Conservation (phyloP, 169 alveolate species). For the Plasmodium gallinaceum region DNA sequence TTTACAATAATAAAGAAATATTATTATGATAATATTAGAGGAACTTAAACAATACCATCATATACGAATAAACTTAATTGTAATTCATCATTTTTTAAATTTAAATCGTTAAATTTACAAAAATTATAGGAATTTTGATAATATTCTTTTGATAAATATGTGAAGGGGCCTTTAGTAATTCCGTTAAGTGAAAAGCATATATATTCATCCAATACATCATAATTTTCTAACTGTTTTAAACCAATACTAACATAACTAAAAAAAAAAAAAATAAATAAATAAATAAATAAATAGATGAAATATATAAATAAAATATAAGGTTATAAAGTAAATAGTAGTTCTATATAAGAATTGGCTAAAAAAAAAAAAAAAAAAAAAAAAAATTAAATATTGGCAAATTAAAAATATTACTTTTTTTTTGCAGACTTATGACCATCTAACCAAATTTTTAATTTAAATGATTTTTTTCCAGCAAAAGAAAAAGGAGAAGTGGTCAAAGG, state of each 20-base stretch:
- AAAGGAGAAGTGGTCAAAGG: constrained; percentile 75
- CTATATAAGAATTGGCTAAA: not conserved
- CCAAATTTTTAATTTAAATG: constrained; percentile 76
- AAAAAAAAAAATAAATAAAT: not conserved
- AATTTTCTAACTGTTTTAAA: constrained; percentile 58
- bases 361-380: not conserved
- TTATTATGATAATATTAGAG: not conserved
- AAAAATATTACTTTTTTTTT: constrained; percentile 46
- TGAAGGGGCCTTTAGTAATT: constrained; percentile 63
- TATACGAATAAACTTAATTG: constrained; percentile 67
- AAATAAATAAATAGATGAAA: no score
- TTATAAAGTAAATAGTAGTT: not conserved
- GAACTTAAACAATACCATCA: constrained; percentile 58
- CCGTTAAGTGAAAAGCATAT: constrained; percentile 71
- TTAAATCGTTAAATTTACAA: constrained; percentile 66
- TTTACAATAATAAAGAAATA: not conserved
- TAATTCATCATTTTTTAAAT: constrained; percentile 69
- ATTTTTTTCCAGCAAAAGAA: constrained; percentile 76
- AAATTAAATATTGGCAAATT: not conserved
- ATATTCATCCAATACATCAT: constrained; percentile 62
- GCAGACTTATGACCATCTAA: constrained; percentile 78
- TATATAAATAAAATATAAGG: not conserved
- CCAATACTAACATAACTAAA: constrained; percentile 70
- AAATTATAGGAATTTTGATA: constrained; percentile 66
- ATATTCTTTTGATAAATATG: constrained; percentile 64